A percentile compares a stretch with the other conserved stretches of the same genome.
Conservation (phyloP, 176 grass and related monocot genomes). For the Carex myosuroides region DNA sequence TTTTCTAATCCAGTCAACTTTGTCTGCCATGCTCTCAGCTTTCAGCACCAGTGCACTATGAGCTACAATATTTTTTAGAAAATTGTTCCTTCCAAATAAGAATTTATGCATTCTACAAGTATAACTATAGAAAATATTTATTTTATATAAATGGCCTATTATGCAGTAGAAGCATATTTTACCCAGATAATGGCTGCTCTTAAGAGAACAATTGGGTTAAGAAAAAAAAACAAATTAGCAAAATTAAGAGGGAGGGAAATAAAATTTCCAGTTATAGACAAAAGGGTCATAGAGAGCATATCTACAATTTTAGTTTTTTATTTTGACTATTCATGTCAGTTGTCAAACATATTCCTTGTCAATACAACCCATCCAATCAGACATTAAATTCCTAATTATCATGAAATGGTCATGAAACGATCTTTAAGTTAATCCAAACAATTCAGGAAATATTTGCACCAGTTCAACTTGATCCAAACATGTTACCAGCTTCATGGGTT, state of each 20-base stretch:
- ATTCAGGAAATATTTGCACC: neutral
- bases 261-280: neutral
- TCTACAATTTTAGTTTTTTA: neutral
- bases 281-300: neutral
- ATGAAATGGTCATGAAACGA: neutral
- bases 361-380: neutral
- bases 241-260: neutral
- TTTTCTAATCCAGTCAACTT: constrained; percentile 92
- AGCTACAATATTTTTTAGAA: constrained; percentile 41
- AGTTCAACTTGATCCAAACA: neutral
- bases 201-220: neutral
- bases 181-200: neutral
- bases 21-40: constrained; percentile 81
- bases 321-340: neutral
- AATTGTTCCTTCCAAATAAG: neutral
- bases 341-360: neutral
- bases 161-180: neutral
- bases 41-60: constrained; percentile 85
- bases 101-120: neutral
- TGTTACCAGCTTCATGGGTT: neutral
- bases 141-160: neutral
- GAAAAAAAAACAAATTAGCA: neutral
- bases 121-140: neutral
- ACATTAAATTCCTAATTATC: neutral
- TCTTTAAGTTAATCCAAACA: neutral